Evolutionary conservation across 352 stramenopile genomes (phyloP).

Genomic region (Globisporangium ultimum): DNA sequence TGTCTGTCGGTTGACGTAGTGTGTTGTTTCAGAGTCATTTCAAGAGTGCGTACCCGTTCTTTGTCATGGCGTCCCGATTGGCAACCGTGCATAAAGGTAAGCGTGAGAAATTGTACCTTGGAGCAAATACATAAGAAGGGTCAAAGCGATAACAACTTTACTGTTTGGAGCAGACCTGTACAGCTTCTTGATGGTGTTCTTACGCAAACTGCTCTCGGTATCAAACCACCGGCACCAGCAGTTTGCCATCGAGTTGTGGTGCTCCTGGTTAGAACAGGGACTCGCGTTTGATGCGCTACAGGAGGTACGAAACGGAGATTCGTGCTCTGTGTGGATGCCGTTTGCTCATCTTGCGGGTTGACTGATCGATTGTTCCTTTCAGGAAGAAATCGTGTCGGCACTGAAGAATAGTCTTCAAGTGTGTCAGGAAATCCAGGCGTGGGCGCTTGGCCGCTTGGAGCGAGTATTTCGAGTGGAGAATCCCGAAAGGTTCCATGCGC

Average conservation of each 20-base stretch:
- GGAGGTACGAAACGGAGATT: conserved; percentile 35
- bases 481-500: background rate
- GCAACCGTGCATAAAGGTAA: conserved; percentile 42
- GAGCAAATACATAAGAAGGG: conserved; percentile 1
- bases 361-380: background rate
- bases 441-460: conserved; percentile 43
- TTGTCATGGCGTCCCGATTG: conserved; percentile 43
- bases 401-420: conserved; percentile 46
- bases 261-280: conserved; percentile 45
- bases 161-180: conserved; percentile 51
- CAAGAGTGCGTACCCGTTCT: conserved; percentile 32
- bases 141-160: background rate
- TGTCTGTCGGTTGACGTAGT: conserved; percentile 10
- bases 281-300: conserved; percentile 53
- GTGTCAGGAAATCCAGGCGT: conserved; percentile 32
- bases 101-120: background rate
- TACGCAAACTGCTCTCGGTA: conserved; percentile 70
- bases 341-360: background rate
- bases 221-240: conserved; percentile 37
- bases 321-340: background rate
- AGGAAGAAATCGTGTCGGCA: conserved; percentile 57
- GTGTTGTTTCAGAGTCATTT: conserved; percentile 48
- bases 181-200: conserved; percentile 79
- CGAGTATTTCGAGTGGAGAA: conserved; percentile 24
- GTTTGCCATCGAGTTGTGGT: conserved; percentile 73